These are phyloP conservation scores for Bremia lactucae DNA, from an alignment of 352 stramenopile species.

Conservation along the genomic window DNA sequence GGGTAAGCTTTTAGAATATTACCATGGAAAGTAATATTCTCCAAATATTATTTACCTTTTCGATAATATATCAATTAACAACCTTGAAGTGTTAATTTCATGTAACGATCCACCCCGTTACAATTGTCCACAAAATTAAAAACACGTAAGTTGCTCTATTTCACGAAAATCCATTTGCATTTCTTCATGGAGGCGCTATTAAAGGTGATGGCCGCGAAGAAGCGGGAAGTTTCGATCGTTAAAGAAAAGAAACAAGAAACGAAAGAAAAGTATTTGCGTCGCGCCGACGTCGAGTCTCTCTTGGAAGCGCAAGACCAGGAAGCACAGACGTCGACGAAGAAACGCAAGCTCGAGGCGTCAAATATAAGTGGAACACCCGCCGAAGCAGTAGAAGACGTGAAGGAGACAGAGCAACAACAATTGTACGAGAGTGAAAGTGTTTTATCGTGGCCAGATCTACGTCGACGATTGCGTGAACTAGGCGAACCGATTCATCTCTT, in stretches of 20 bases:
- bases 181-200: constrained; percentile 73
- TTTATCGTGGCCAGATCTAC: constrained; percentile 66
- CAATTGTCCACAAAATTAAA: background rate
- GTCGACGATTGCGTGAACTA: constrained; percentile 66
- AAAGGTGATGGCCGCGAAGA: constrained; percentile 73
- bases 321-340: constrained; percentile 21
- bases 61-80: too few relatives aligned
- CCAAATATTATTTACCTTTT: too few relatives aligned
- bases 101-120: too few relatives aligned
- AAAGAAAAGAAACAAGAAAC: constrained; percentile 34
- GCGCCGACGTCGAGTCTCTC: constrained; percentile 59
- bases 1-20: too few relatives aligned
- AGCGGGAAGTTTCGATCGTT: constrained; percentile 54
- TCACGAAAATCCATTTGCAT: too few relatives aligned
- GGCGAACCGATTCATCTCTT: constrained; percentile 84
- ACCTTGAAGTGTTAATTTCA: too few relatives aligned
- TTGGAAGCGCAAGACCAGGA: constrained; percentile 19
- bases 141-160: too few relatives aligned
- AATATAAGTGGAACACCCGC: background rate
- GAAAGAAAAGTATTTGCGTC: constrained; percentile 75
- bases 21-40: too few relatives aligned
- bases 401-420: background rate
- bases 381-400: background rate
- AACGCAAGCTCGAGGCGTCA: constrained; percentile 22
- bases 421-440: constrained; percentile 21